Evolutionary conservation across 257 asterid species (phyloP).

Genomic region (Scutellaria baicalensis): DNA sequence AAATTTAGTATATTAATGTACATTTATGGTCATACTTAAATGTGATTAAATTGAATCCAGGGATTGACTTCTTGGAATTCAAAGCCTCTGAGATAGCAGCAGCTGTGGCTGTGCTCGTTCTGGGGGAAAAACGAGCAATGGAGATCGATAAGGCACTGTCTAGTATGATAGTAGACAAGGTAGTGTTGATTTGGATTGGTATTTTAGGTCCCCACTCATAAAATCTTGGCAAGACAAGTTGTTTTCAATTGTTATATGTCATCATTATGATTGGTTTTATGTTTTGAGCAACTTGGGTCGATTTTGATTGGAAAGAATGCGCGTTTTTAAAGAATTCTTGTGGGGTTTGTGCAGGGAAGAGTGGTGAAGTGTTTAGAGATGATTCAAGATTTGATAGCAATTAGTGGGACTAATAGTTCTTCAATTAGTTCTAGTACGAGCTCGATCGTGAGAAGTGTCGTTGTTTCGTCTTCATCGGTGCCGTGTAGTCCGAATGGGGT

Average conservation of each 20-base stretch:
- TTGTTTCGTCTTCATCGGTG: neutral
- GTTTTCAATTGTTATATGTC: neutral
- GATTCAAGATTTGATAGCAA: slow-evolving; percentile 49
- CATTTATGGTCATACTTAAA: too few relatives aligned
- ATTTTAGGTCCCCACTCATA: slow-evolving; percentile 13
- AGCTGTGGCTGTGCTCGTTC: slow-evolving; percentile 58
- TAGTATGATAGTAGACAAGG: slow-evolving; percentile 50
- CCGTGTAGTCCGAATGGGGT: slow-evolving; percentile 66
- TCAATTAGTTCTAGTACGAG: neutral
- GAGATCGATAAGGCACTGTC: slow-evolving; percentile 48
- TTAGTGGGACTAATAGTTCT: slow-evolving; percentile 10
- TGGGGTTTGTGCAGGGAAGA: slow-evolving; percentile 44
- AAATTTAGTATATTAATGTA: neutral
- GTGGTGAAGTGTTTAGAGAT: slow-evolving; percentile 53
- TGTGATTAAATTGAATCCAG: slow-evolving; percentile 41
- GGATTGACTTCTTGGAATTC: slow-evolving; percentile 81
- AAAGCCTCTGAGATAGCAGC: slow-evolving; percentile 76
- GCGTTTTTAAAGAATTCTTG: neutral
- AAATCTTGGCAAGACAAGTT: slow-evolving; percentile 5
- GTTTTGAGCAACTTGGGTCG: neutral
- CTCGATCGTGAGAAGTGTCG: neutral
- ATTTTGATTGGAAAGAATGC: neutral
- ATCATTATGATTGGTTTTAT: slow-evolving; percentile 1
- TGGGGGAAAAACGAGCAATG: slow-evolving; percentile 29
- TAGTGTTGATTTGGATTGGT: slow-evolving; percentile 11